Conservation (phyloP, 352 stramenopile genomes). For the Globisporangium middletonii region DNA sequence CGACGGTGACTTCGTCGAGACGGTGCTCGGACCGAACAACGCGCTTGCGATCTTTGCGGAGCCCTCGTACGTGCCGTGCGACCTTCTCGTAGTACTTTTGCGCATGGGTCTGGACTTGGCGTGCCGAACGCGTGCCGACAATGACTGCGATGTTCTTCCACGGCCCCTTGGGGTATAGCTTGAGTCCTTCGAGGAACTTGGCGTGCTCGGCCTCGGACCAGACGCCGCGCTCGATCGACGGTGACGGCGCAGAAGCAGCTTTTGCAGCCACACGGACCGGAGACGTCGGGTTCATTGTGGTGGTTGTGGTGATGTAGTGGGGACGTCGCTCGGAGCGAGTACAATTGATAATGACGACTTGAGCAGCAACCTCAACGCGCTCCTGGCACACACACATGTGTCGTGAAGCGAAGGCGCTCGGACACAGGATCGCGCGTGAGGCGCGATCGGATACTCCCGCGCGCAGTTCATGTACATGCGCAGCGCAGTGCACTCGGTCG, state of each 20-base stretch:
- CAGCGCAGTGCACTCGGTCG: not conserved
- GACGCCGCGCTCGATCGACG: conserved; percentile 6
- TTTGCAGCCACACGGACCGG: not conserved
- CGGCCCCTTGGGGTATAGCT: conserved; percentile 19
- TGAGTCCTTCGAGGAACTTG: conserved; percentile 20
- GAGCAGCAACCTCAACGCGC: too few relatives aligned
- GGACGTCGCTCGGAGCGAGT: too few relatives aligned
- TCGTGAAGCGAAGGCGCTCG: too few relatives aligned
- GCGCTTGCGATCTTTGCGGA: conserved; percentile 51
- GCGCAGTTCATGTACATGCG: too few relatives aligned
- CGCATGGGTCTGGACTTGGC: conserved; percentile 53
- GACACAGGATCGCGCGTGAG: too few relatives aligned
- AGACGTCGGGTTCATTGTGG: not conserved
- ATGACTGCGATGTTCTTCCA: conserved; percentile 20
- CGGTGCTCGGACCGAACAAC: conserved; percentile 42
- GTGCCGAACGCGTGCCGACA: conserved; percentile 31
- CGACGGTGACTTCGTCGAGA: conserved; percentile 31
- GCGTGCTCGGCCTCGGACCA: conserved; percentile 31
- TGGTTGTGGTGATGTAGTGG: too few relatives aligned
- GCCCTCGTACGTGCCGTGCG: conserved; percentile 40
- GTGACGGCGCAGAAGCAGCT: not conserved
- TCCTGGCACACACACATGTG: too few relatives aligned
- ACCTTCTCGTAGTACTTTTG: conserved; percentile 72
- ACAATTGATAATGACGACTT: too few relatives aligned
- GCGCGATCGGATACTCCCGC: too few relatives aligned